These are phyloP conservation scores for Pythium dissotocum DNA, from an alignment of 352 stramenopile species.

Conservation along the genomic window DNA sequence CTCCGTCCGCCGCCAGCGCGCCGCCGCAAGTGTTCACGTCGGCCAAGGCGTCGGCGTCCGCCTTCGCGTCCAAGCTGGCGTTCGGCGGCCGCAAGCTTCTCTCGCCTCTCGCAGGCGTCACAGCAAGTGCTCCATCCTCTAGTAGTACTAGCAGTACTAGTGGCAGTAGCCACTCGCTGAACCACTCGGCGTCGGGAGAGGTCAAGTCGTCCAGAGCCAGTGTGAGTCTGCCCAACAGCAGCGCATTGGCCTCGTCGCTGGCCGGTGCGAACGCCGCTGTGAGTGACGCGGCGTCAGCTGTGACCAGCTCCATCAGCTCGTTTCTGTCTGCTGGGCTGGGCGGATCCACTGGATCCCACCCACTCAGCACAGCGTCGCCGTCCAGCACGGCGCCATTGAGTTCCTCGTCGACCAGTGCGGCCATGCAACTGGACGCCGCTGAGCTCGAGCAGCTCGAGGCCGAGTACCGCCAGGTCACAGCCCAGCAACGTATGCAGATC, in stretches of 20 bases:
- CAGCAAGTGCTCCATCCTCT: not conserved
- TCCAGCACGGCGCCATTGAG: constrained; percentile 17
- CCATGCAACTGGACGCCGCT: constrained; percentile 9
- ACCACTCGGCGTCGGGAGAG: not conserved
- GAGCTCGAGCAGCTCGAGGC: constrained; percentile 33
- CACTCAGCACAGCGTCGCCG: constrained; percentile 11
- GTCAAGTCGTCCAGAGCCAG: not conserved
- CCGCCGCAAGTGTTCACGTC: constrained; percentile 35
- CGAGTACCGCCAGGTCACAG: constrained; percentile 51
- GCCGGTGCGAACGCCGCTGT: constrained; percentile 19
- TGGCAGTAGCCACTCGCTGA: not conserved
- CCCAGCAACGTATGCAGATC: constrained; percentile 69
- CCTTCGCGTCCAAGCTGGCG: constrained; percentile 51
- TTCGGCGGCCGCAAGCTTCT: constrained; percentile 56
- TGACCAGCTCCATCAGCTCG: constrained; percentile 27
- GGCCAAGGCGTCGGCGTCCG: constrained; percentile 53
- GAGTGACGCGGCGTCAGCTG: constrained; percentile 22
- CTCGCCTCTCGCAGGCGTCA: constrained; percentile 38
- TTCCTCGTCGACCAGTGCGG: not conserved
- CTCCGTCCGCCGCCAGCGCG: constrained; percentile 34
- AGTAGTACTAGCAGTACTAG: constrained; percentile 10
- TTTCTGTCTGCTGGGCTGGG: constrained; percentile 5
- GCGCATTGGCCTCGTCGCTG: constrained; percentile 17
- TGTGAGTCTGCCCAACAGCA: not conserved
- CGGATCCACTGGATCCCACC: not conserved